phyloP scores from a whole-genome alignment of 306 rosid species.

The Prunus mume region DNA sequence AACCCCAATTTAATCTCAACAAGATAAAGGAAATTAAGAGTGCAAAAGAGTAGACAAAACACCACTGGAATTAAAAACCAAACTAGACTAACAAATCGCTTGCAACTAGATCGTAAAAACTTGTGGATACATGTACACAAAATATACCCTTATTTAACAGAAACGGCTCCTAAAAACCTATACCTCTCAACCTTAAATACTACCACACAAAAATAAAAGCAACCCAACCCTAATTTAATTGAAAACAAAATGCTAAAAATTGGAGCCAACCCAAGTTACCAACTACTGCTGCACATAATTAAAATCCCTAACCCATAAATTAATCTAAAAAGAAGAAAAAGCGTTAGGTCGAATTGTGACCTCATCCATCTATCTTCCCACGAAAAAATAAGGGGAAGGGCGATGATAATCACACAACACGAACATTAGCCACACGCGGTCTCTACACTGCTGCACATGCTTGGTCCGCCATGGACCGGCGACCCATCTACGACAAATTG shows the following conservation, averaged over 20 bases:
- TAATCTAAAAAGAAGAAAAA: neutral
- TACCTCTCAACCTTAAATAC: neutral
- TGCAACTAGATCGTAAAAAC: neutral
- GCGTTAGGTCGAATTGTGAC: neutral
- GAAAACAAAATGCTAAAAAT: neutral
- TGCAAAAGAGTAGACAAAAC: neutral
- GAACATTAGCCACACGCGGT: constrained; percentile 16
- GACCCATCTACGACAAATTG: constrained; percentile 5
- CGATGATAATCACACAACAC: constrained; percentile 22
- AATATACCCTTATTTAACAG: neutral
- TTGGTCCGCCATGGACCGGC: neutral
- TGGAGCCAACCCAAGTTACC: neutral
- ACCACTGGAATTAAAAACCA: neutral
- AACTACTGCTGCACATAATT: neutral
- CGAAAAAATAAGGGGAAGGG: constrained; percentile 44
- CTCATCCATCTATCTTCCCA: neutral
- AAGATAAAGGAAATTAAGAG: no score
- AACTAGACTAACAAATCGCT: neutral
- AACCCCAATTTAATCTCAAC: no score
- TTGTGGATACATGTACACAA: neutral
- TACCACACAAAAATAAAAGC: neutral
- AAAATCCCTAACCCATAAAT: neutral
- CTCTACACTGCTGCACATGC: neutral
- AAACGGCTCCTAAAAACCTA: neutral
- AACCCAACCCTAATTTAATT: neutral